A percentile compares a stretch with the other conserved stretches of the same genome.
These are phyloP conservation scores for Millerago galiae DNA, from an alignment of 805 yeast species.

Conservation along the genomic window DNA sequence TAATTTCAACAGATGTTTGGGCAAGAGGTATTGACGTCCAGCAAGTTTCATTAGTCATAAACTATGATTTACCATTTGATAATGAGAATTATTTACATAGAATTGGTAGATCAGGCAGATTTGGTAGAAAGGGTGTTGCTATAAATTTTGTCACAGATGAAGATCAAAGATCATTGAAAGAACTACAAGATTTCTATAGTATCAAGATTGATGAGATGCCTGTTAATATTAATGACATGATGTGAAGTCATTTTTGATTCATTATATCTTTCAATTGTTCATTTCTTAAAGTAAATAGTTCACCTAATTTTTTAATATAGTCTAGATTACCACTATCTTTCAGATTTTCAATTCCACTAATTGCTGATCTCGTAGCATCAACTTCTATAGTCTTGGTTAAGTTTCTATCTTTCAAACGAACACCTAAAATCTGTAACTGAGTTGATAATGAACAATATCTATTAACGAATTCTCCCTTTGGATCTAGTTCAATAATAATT, in stretches of 20 bases:
- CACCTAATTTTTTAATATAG: slow-evolving; percentile 15
- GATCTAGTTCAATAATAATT: slow-evolving; percentile 19
- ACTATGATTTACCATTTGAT: slow-evolving; percentile 90
- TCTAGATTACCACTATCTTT: slow-evolving; percentile 9
- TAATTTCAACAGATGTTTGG: slow-evolving; percentile 95
- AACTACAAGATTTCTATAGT: slow-evolving; percentile 66
- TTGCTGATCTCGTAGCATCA: slow-evolving; percentile 15
- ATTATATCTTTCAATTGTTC: slow-evolving; percentile 14
- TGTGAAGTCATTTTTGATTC: slow-evolving; percentile 9
- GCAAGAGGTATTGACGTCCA: slow-evolving; percentile 99
- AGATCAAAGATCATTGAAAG: slow-evolving; percentile 70
- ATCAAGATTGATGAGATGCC: slow-evolving; percentile 77
- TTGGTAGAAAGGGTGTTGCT: slow-evolving; percentile 98
- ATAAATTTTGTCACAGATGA: slow-evolving; percentile 84
- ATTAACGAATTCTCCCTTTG: slow-evolving; percentile 11
- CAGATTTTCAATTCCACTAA: slow-evolving; percentile 4
- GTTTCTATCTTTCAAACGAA: slow-evolving; percentile 18
- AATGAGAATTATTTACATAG: slow-evolving; percentile 95
- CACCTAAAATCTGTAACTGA: slow-evolving; percentile 15
- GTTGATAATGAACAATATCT: slow-evolving; percentile 12
- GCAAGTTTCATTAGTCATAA: slow-evolving; percentile 92
- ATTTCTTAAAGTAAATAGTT: slow-evolving; percentile 16
- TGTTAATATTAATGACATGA: slow-evolving; percentile 53
- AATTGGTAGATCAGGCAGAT: slow-evolving; percentile 97
- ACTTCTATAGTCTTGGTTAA: slow-evolving; percentile 20